Evolutionary conservation across 306 rosid genomes (phyloP), one percentile per base, ranked within the genome.

Genomic region (Vigna radiata): DNA sequence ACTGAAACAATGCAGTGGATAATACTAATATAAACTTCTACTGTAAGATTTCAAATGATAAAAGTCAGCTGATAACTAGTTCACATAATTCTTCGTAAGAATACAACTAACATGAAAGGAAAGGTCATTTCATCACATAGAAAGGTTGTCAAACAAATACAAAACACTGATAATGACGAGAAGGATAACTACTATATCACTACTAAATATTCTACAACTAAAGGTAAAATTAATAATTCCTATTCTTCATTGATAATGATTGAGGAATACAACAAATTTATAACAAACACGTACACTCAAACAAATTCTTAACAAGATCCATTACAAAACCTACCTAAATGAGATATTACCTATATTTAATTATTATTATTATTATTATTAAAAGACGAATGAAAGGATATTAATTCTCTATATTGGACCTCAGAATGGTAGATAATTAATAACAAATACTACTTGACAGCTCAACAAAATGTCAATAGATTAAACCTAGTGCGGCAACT

Each of bases 391-490:
- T 8, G 0, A 46, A 46, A 46, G n/a, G 1, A 13, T 12, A 13
- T 4, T 39, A 39, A 1, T 39, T 39, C 11, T 39, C 50, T 46
- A 16, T 13, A 13, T 46, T 46, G 6, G n/a, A n/a, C 0, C n/a
- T 46, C n/a, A 46, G 6, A 46, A 13, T 46, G 13, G n/a, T 13
- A 13, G 5, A 46, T 46, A 10, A 46, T 13, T 46, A 4, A 13
- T 46, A 13, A 46, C n/a, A 17, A 11, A 49, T 10, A 18, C 41
- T 56, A 59, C 41, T 65, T 48, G 70, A 66, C 23, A 78, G 60
- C 71, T 55, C 72, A 75, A 37, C 59, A 79, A 75, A 37, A 62
- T 43, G 56, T 74, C 66, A 33, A 25, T 60, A 69, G 73, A 75
- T 23, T n/a, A 10, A 21, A 13, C 73, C 56, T 36, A 44, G 70